A percentile compares a stretch with the other conserved stretches of the same genome.
Conservation (phyloP, 73 alveolate genomes). For the Tetrahymena borealis region DNA sequence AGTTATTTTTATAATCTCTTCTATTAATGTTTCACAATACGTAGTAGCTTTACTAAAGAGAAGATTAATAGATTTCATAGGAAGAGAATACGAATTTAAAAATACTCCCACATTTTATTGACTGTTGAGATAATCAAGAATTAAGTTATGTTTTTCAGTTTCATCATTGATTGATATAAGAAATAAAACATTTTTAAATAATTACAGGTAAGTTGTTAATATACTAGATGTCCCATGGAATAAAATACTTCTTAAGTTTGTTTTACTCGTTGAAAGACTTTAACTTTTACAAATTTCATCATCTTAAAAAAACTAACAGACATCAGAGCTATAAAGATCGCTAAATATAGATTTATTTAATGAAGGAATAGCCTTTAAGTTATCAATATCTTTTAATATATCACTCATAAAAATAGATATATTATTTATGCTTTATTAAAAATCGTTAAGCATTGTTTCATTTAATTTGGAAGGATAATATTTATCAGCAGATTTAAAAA, state of each 20-base stretch:
- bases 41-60: not conserved
- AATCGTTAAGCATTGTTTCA: not conserved
- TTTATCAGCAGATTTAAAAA: not conserved
- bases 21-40: not conserved
- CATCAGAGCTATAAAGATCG: not conserved
- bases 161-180: not conserved
- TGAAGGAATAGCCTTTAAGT: not conserved
- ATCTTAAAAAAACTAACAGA: not conserved
- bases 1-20: not conserved
- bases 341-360: not conserved
- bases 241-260: not conserved
- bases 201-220: not conserved
- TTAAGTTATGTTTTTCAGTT: not conserved
- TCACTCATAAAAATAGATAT: not conserved
- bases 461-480: not conserved
- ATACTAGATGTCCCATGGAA: not conserved
- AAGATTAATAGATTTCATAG: not conserved
- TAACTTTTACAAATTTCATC: not conserved
- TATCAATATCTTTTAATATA: not conserved
- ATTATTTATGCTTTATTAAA: not conserved
- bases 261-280: not conserved
- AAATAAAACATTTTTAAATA: not conserved
- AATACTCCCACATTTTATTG: not conserved
- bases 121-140: not conserved
- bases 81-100: not conserved